Conservation (phyloP, 2,329 filamentous ascomycete species). For the Aspergillus ochraceus region DNA sequence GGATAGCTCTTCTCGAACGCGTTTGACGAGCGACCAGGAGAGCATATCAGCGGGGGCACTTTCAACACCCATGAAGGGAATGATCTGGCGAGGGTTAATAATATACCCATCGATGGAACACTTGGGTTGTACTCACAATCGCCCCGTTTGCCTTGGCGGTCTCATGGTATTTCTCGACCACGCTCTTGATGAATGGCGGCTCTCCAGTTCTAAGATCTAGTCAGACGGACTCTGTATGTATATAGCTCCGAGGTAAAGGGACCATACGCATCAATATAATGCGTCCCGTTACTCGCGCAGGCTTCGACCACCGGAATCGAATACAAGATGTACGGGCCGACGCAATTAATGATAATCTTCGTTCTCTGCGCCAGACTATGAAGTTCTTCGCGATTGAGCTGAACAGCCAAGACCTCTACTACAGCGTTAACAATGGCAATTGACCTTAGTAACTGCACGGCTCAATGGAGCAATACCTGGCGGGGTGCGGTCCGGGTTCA, state of each 20-base stretch:
- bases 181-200: slow-evolving; percentile 62
- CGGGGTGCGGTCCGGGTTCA: slow-evolving; percentile 68
- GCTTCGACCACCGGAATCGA: slow-evolving; percentile 65
- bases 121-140: slow-evolving; percentile 48
- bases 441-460: neutral
- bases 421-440: slow-evolving; percentile 5
- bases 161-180: slow-evolving; percentile 62
- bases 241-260: neutral
- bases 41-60: slow-evolving; percentile 61
- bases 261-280: slow-evolving; percentile 62
- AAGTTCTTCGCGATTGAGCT: slow-evolving; percentile 53
- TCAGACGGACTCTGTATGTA: neutral
- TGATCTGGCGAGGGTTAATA: slow-evolving; percentile 44
- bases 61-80: slow-evolving; percentile 62
- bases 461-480: slow-evolving; percentile 57
- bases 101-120: neutral
- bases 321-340: slow-evolving; percentile 65
- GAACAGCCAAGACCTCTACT: slow-evolving; percentile 46
- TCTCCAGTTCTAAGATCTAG: slow-evolving; percentile 55
- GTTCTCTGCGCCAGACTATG: slow-evolving; percentile 55
- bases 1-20: slow-evolving; percentile 53
- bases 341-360: slow-evolving; percentile 59
- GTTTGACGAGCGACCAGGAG: slow-evolving; percentile 53
- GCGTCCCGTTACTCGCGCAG: slow-evolving; percentile 64
- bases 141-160: slow-evolving; percentile 60